Conservation (phyloP, 2,329 filamentous ascomycete species). For the Nothophoma quercina region DNA sequence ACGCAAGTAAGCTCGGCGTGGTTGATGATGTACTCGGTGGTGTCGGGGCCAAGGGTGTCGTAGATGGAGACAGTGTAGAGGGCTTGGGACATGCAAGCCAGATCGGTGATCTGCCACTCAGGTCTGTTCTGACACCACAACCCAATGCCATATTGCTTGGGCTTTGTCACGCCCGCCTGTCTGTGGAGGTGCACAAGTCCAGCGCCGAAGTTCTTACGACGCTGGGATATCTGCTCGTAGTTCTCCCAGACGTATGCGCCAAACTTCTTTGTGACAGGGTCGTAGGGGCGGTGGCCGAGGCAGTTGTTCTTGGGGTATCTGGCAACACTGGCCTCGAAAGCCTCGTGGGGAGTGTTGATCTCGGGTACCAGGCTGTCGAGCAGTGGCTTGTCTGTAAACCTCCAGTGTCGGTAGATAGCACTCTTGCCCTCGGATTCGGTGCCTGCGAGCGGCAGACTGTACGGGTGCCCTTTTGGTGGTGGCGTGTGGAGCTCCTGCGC, state of each 20-base stretch:
- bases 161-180: conserved; percentile 69
- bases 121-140: conserved; percentile 88
- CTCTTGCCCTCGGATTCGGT: conserved; percentile 76
- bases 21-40: conserved; percentile 95
- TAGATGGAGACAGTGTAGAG: conserved; percentile 94
- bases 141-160: conserved; percentile 73
- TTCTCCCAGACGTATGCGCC: conserved; percentile 83
- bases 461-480: conserved; percentile 78
- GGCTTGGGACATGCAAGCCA: conserved; percentile 85
- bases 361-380: conserved; percentile 62
- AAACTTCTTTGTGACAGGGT: conserved; percentile 75
- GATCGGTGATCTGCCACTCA: conserved; percentile 87
- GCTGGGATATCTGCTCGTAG: conserved; percentile 78
- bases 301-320: conserved; percentile 73
- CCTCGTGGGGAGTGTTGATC: conserved; percentile 76
- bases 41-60: conserved; percentile 90
- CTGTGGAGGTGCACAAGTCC: conserved; percentile 85
- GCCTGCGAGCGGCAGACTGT: conserved; percentile 79
- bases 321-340: conserved; percentile 72
- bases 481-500: conserved; percentile 62
- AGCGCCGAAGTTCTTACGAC: conserved; percentile 83
- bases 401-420: conserved; percentile 83
- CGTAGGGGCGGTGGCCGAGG: conserved; percentile 82
- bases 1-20: conserved; percentile 80
- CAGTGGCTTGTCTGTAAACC: conserved; percentile 71